phyloP scores from a whole-genome alignment of 2,329 filamentous ascomycete species.

The Thielaviopsis cerberus region DNA sequence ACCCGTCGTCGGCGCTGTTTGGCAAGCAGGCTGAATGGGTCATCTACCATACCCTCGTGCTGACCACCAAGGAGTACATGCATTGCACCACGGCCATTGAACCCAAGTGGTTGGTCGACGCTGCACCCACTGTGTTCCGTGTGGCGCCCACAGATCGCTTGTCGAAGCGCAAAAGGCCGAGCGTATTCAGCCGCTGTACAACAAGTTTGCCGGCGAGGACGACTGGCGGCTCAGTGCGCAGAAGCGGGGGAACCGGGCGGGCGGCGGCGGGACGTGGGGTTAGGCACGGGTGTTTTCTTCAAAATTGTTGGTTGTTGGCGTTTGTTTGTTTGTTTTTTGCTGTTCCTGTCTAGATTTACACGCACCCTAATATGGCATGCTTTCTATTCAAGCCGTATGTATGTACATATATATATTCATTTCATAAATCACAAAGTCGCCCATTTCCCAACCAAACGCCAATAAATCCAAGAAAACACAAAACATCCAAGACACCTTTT shows the following conservation, averaged over 20 bases:
- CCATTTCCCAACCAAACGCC: too few relatives aligned
- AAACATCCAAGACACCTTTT: slow-evolving; percentile 2
- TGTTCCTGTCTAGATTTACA: too few relatives aligned
- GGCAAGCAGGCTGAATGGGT: slow-evolving; percentile 95
- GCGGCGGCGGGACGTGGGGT: slow-evolving; percentile 79
- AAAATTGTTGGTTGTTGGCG: not conserved
- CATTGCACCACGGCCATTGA: slow-evolving; percentile 84
- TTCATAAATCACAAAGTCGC: too few relatives aligned
- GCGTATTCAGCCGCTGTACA: slow-evolving; percentile 85
- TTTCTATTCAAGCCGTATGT: not conserved
- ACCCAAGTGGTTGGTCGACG: slow-evolving; percentile 83
- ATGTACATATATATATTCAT: too few relatives aligned
- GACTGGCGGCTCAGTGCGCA: slow-evolving; percentile 90
- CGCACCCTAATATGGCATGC: too few relatives aligned
- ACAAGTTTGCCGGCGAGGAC: slow-evolving; percentile 78
- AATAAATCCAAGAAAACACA: not conserved
- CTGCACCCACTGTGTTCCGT: slow-evolving; percentile 98
- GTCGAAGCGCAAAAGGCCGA: slow-evolving; percentile 82
- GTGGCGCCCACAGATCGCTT: slow-evolving; percentile 73
- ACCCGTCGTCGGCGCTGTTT: slow-evolving; percentile 79
- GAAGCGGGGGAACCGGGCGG: slow-evolving; percentile 63
- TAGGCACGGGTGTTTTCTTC: slow-evolving; percentile 23
- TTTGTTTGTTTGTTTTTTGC: not conserved
- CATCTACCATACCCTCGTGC: slow-evolving; percentile 74
- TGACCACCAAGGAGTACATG: slow-evolving; percentile 98